Evolutionary conservation across 2,329 filamentous ascomycete species (phyloP), one percentile per base, ranked within the genome.

Genomic region (Cladosporium sp.): DNA sequence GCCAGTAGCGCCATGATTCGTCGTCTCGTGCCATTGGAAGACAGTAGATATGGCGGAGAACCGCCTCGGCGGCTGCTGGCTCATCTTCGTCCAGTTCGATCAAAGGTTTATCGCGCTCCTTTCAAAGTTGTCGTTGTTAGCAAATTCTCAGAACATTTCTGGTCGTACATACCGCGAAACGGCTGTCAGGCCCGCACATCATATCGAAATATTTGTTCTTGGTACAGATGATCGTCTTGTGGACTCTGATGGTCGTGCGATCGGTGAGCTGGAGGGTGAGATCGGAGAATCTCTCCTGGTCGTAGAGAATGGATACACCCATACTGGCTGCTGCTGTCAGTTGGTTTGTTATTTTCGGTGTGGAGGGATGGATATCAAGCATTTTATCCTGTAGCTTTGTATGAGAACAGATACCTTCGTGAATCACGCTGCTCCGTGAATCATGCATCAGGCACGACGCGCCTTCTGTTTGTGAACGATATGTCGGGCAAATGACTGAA

Each of bases 11-110:
- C n/a, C 32, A 38, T 2, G 22, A 9, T 9, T 29, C 20, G 3
- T 29, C 20, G 3, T 15, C 7, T 29, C 7, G 22, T n/a, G 22
- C n/a, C 15, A n/a, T 13, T 7, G 20, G 39, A 3, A 41, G 22
- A 29, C 40, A 9, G 15, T 46, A 38, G 43, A 38, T 7, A 7
- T 9, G 25, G 32, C 43, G 43, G 15, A 46, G n/a, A 13, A 46
- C 19, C 15, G 15, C 43, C 19, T 27, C n/a, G 2, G 38, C 1
- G 11, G 32, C 43, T 2, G 7, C 9, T 7, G 43, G 33, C 5
- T 30, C 11, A 12, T 46, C 43, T 16, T 38, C 43, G 7, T 29
- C n/a, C n/a, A 46, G 33, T 32, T 46, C 33, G 33, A 46, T 30
- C n/a, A 18, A 25, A 11, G 4, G 9, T 25, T 46, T 32, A 3